Evolutionary conservation across 257 asterid species (phyloP).

Genomic region (Solanum pennellii): DNA sequence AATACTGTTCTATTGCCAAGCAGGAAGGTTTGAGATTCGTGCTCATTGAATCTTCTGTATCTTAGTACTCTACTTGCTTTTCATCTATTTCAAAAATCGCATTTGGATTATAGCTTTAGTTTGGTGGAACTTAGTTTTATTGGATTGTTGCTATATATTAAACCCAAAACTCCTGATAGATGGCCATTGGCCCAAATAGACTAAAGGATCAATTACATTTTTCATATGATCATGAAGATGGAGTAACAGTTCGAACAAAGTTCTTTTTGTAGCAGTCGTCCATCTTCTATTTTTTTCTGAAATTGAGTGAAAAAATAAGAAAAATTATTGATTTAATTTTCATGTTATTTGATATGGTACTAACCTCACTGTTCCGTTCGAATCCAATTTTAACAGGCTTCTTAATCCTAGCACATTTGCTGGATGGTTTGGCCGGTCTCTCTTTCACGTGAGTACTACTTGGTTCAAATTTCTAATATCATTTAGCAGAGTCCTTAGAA

Average conservation of each 20-base stretch:
- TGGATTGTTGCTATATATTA: not conserved
- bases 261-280: not conserved
- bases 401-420: conserved; percentile 99
- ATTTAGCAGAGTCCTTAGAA: not conserved
- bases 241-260: not conserved
- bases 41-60: conserved; percentile 4
- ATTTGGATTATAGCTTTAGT: not conserved
- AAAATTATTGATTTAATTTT: not conserved
- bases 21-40: conserved; percentile 64
- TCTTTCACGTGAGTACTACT: conserved; percentile 77
- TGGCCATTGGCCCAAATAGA: not conserved
- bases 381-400: conserved; percentile 53
- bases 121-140: not conserved
- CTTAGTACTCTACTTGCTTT: not conserved
- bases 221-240: not conserved
- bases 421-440: conserved; percentile 99
- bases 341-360: conserved; percentile 1
- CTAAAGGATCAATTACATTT: not conserved
- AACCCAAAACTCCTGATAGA: not conserved
- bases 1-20: conserved; percentile 88
- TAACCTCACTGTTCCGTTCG: not conserved
- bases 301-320: not conserved
- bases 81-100: conserved; percentile 1
- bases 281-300: not conserved
- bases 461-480: not conserved